Evolutionary conservation across 2,329 filamentous ascomycete genomes (phyloP), one percentile per base, ranked within the genome.

Genomic region (Rhytidhysteron rufulum): DNA sequence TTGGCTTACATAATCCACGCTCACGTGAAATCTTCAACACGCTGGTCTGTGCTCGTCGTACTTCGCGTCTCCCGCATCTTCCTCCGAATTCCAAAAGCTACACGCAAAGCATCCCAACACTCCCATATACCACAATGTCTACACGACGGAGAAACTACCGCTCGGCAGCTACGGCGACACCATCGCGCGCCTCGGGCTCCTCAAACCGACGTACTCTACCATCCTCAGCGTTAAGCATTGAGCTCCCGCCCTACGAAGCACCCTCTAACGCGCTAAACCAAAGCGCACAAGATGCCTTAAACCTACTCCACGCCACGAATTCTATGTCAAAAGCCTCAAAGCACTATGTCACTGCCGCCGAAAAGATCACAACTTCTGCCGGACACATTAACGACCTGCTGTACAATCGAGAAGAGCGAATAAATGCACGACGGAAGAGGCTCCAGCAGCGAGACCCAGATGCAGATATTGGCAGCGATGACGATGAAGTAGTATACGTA

Each of bases 301-400:
- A 68, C 2, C 46, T 59, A 0, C 58, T 84, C 4, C 55, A 69
- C 5, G 56, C 67, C 15, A 62, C 62, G 4, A 60, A 68, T 8
- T 60, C 68, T 15, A 55, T 75, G 7, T 51, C 57, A 1, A 65
- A 67, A 15, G 62, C 82, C 1, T 71, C 73, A 30, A 65, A 66
- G 2, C 71, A 79, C 31, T 60, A 80, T 18, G 59, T 65, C 17
- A 56, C 68, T 20, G 75, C 76, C 0, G 65, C 67, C 2, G 54
- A 65, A 1, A 62, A 65, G n/a, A 57, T 85, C 4, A 72, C 68
- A 2, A 61, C 69, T 4, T 65, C 68, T 2, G 78, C 74, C 0
- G 73, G 66, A 2, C 69, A 72, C n/a, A 68, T 79, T 27, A 81
- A 82, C 41, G 80, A 83, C 42, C 69, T 69, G 10, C 53, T 79